Conservation (phyloP, 495 filamentous ascomycete genomes). For the Tuber calosporum region DNA sequence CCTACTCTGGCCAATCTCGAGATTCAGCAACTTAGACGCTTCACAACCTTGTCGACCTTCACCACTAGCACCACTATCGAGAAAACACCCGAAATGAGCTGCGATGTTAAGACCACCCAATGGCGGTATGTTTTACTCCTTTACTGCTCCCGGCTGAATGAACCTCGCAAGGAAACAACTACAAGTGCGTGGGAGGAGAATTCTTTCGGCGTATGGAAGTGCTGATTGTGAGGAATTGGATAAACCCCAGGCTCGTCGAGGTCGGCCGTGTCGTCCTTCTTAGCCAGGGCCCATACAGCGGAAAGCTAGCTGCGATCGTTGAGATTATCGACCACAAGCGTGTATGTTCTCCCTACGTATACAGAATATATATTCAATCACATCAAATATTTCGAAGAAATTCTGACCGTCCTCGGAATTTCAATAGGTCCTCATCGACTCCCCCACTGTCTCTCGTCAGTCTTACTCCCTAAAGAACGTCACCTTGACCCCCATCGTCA, state of each 20-base stretch:
- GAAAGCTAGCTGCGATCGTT: conserved; percentile 85
- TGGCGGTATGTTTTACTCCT: conserved; percentile 38
- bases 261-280: conserved; percentile 92
- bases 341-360: conserved; percentile 55
- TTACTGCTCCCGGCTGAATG: background rate
- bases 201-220: conserved; percentile 5
- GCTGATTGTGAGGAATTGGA: conserved; percentile 12
- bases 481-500: conserved; percentile 82
- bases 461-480: conserved; percentile 67
- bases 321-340: conserved; percentile 99
- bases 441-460: conserved; percentile 82
- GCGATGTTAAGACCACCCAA: conserved; percentile 38
- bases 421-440: conserved; percentile 83
- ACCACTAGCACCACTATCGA: conserved; percentile 16
- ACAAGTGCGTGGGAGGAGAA: background rate
- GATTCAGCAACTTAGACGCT: background rate
- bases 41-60: conserved; percentile 29
- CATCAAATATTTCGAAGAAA: background rate
- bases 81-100: conserved; percentile 31
- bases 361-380: background rate
- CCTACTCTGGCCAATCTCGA: conserved; percentile 22
- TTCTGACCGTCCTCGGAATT: background rate
- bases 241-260: conserved; percentile 77
- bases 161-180: background rate
- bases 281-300: conserved; percentile 64